Evolutionary conservation across 176 grass and related monocot genomes (phyloP).

Genomic region (Oryza meyeriana): DNA sequence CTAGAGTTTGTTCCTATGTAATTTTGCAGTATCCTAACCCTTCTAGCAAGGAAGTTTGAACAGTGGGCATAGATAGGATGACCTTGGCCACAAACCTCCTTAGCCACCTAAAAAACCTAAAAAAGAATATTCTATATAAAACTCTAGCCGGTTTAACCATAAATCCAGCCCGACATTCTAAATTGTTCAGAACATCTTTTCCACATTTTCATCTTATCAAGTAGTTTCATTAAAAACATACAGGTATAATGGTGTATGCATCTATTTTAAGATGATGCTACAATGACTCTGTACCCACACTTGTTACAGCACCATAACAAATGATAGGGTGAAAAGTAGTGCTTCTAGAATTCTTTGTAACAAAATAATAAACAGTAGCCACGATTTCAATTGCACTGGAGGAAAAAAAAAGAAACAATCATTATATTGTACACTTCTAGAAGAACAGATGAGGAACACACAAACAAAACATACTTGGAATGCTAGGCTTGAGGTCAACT

Average conservation of each 20-base stretch:
- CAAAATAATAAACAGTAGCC: background rate
- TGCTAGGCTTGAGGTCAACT: constrained; percentile 74
- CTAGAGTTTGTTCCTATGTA: background rate
- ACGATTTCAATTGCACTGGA: constrained; percentile 9
- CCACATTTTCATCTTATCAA: constrained; percentile 4
- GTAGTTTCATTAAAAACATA: background rate
- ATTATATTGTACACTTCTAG: constrained; percentile 17
- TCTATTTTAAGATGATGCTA: constrained; percentile 22
- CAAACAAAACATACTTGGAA: constrained; percentile 59
- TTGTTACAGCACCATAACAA: background rate
- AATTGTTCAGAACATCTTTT: background rate
- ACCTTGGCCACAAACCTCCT: background rate
- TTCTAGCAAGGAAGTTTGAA: constrained; percentile 2
- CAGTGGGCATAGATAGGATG: background rate
- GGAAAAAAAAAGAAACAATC: constrained; percentile 20
- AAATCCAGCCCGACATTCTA: background rate
- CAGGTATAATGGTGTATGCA: background rate
- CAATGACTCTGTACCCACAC: background rate
- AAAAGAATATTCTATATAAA: background rate
- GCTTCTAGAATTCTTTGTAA: background rate
- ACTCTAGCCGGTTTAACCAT: background rate
- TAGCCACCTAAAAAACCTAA: background rate
- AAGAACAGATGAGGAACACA: constrained; percentile 5
- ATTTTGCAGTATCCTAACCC: constrained; percentile 9
- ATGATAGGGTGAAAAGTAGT: background rate